Percentiles rank a stretch among this genome's conserved stretches.
These are phyloP conservation scores for Sclerotinia spermophila DNA, from an alignment of 2,329 filamentous ascomycete species.

Conservation along the genomic window DNA sequence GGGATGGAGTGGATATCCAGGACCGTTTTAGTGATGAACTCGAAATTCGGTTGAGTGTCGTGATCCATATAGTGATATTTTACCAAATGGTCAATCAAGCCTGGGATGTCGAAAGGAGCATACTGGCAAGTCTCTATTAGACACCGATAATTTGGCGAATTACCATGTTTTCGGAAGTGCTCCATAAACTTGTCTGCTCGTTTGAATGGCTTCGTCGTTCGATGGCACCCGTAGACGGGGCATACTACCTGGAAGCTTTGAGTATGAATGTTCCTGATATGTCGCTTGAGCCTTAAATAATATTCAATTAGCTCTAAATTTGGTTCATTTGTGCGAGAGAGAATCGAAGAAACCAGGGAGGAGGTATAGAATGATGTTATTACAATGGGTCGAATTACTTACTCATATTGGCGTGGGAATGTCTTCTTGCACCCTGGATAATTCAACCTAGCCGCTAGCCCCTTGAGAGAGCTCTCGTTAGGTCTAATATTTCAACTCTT, in stretches of 20 bases:
- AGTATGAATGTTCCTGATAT: not conserved
- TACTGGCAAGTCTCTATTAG: not conserved
- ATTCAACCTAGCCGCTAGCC: not conserved
- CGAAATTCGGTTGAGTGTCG: not conserved
- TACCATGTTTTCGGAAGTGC: not conserved
- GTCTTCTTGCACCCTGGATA: not conserved
- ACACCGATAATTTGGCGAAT: not conserved
- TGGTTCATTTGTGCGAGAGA: not conserved
- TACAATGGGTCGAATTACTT: not conserved
- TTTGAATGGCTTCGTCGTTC: not conserved
- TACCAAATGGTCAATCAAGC: not conserved
- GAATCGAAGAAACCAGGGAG: too few species aligned
- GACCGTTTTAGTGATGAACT: rapidly evolving
- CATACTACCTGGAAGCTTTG: not conserved
- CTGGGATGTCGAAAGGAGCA: not conserved
- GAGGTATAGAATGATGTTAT: not conserved
- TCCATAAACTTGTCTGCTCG: not conserved
- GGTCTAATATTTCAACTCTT: not conserved
- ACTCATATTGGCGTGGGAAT: not conserved
- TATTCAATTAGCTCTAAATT: not conserved
- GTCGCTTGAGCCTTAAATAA: not conserved
- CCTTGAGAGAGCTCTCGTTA: not conserved
- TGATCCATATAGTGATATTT: rapidly evolving
- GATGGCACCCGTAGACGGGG: not conserved
- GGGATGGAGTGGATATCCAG: rapidly evolving